Evolutionary conservation across 2,329 filamentous ascomycete species (phyloP).

Genomic region (Xylaria sp.): DNA sequence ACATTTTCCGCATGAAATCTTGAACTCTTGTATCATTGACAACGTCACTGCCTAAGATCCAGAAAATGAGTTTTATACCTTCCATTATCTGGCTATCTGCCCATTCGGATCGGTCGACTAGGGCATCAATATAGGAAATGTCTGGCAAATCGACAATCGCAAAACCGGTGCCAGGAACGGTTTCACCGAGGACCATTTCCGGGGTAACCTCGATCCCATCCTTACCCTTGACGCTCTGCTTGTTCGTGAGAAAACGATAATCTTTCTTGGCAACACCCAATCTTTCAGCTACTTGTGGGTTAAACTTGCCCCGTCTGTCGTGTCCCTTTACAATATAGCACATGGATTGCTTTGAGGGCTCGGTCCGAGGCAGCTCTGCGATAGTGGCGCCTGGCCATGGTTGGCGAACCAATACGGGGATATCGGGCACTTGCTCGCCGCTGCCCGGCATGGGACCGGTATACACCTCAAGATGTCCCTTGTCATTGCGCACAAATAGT

Average conservation of each 20-base stretch:
- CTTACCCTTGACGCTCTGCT: slow-evolving; percentile 69
- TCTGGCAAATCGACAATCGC: slow-evolving; percentile 84
- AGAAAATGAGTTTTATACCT: slow-evolving; percentile 76
- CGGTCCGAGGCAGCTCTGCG: slow-evolving; percentile 72
- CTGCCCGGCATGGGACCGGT: slow-evolving; percentile 71
- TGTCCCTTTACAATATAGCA: slow-evolving; percentile 88
- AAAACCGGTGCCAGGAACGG: slow-evolving; percentile 75
- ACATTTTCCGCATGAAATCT: slow-evolving; percentile 73
- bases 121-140: slow-evolving; percentile 72
- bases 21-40: slow-evolving; percentile 69
- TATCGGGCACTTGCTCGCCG: slow-evolving; percentile 63
- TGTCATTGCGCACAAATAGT: slow-evolving; percentile 73
- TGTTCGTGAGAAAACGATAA: slow-evolving; percentile 69
- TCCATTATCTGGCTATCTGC: slow-evolving; percentile 70
- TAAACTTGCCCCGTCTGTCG: slow-evolving; percentile 82
- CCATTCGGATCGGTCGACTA: slow-evolving; percentile 80
- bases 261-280: slow-evolving; percentile 70
- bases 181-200: slow-evolving; percentile 82
- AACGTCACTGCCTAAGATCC: slow-evolving; percentile 80
- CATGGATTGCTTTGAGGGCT: slow-evolving; percentile 73
- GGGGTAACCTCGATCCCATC: slow-evolving; percentile 79
- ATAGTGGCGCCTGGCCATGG: slow-evolving; percentile 82
- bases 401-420: slow-evolving; percentile 76
- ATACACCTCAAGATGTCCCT: slow-evolving; percentile 75
- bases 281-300: slow-evolving; percentile 69